Conservation (phyloP, 2,329 filamentous ascomycete genomes). For the Didymella sp. region DNA sequence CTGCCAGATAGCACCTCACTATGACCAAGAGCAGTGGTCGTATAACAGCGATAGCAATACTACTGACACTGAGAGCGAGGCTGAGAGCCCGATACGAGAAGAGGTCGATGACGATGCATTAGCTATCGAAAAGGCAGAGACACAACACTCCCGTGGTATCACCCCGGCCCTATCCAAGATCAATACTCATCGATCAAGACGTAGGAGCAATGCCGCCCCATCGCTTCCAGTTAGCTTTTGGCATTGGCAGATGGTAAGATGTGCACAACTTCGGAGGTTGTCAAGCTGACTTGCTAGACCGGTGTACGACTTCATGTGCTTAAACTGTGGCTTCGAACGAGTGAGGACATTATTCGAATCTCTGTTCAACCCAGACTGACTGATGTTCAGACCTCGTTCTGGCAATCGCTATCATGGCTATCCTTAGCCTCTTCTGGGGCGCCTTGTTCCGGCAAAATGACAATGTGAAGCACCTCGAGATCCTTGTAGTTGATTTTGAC, state of each 20-base stretch:
- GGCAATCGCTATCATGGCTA: constrained; percentile 27
- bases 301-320: constrained; percentile 41
- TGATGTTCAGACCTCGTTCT: constrained; percentile 28
- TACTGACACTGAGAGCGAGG: constrained; percentile 19
- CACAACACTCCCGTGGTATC: constrained; percentile 18
- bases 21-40: constrained; percentile 25
- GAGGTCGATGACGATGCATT: constrained; percentile 4
- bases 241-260: constrained; percentile 37
- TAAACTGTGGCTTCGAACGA: constrained; percentile 38
- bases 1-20: constrained; percentile 39
- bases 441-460: constrained; percentile 37
- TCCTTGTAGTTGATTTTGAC: constrained; percentile 71
- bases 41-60: constrained; percentile 21
- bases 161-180: constrained; percentile 18
- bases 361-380: neutral
- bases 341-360: constrained; percentile 13
- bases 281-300: constrained; percentile 20
- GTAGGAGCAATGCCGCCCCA: constrained; percentile 24
- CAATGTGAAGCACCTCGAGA: constrained; percentile 50
- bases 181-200: constrained; percentile 27
- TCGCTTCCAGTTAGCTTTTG: constrained; percentile 37
- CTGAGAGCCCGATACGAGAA: constrained; percentile 6
- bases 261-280: neutral
- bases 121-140: constrained; percentile 35
- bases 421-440: constrained; percentile 42